Base-by-base conservation (phyloP, 331 rosid genomes). In the Acacia concinna region DNA sequence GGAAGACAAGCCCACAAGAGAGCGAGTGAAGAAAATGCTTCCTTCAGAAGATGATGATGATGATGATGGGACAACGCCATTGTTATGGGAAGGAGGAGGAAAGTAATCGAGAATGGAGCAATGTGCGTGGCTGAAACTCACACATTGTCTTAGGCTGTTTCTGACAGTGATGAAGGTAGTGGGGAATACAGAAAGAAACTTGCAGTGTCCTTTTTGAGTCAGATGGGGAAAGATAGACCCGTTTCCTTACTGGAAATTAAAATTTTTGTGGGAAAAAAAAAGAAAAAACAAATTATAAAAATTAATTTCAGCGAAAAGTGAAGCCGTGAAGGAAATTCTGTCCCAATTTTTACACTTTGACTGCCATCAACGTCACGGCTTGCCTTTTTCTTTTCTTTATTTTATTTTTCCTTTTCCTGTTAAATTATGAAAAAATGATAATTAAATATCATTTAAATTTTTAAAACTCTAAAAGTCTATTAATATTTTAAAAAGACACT, bases 91-190 rank as follows among this genome's bases (percentile, higher is more conserved):
- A 76, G 76, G 57, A 49, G 75, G 81, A 78, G 73, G 77, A 64
- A 72, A 78, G 78, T 44, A 64, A 38, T 34, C n/a, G 71, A 75
- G 81, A 70, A 84, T 25, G 85, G 79, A 82, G 76, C 79, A 85
- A 79, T 85, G 88, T 35, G 87, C 71, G 88, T 75, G 81, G 31
- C 83, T 81, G 85, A 85, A 87, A 79, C 89, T 84, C 91, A 78
- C 88, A 81, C 89, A 86, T 81, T 81, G 90, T 56, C 79, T 52
- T 65, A 34, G 21, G 68, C 40, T 76, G 52, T 43, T 21, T 54
- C 81, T 87, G 92, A 84, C 92, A 84, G 60, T 82, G 77, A 75
- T 69, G 90, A 84, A 81, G 51, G 51, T 15, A 84, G 88, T 83
- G 69, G 65, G 59, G 54, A 54, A 76, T 34, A 21, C 79, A 79